A percentile compares a stretch with the other conserved stretches of the same genome.
Evolutionary conservation across 1,284 basidiomycete genomes (phyloP).

Genomic region (Tremellales sp.): DNA sequence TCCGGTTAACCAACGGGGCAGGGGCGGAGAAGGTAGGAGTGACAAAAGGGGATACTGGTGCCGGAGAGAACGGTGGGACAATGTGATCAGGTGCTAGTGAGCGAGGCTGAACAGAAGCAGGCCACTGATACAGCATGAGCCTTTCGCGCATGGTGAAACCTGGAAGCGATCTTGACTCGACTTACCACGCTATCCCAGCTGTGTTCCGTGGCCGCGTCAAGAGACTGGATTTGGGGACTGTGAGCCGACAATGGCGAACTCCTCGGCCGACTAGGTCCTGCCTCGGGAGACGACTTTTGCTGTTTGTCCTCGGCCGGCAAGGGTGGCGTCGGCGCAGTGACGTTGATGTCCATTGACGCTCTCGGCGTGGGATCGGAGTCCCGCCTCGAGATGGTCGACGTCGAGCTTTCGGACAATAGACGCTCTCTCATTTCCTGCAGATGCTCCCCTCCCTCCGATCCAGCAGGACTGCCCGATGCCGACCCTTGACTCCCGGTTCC

Average conservation of each 20-base stretch:
- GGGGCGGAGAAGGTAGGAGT: conserved; percentile 42
- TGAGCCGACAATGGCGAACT: conserved; percentile 7
- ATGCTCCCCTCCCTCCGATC: conserved; percentile 28
- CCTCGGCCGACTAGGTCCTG: conserved; percentile 11
- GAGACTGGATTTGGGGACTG: conserved; percentile 5
- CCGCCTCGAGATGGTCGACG: background rate
- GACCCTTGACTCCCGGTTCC: conserved; percentile 3
- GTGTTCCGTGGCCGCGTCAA: conserved; percentile 19
- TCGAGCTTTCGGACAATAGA: conserved; percentile 11
- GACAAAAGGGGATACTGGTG: conserved; percentile 40
- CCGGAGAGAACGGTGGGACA: conserved; percentile 5
- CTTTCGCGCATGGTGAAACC: background rate
- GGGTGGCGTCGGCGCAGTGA: conserved; percentile 29
- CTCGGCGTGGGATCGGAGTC: background rate
- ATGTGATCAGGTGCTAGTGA: conserved; percentile 7
- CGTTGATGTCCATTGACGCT: conserved; percentile 3
- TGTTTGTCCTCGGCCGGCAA: conserved; percentile 7
- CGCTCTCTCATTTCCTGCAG: conserved; percentile 28
- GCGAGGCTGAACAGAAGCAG: conserved; percentile 23
- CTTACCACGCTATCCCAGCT: conserved; percentile 47
- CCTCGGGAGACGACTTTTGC: conserved; percentile 4
- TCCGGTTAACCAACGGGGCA: conserved; percentile 5
- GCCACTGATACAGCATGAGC: conserved; percentile 34
- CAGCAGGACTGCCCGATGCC: conserved; percentile 9
- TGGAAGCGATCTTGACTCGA: no score